These are phyloP conservation scores for Naganishia cerealis DNA, from an alignment of 1,284 basidiomycete species.

Conservation along the genomic window DNA sequence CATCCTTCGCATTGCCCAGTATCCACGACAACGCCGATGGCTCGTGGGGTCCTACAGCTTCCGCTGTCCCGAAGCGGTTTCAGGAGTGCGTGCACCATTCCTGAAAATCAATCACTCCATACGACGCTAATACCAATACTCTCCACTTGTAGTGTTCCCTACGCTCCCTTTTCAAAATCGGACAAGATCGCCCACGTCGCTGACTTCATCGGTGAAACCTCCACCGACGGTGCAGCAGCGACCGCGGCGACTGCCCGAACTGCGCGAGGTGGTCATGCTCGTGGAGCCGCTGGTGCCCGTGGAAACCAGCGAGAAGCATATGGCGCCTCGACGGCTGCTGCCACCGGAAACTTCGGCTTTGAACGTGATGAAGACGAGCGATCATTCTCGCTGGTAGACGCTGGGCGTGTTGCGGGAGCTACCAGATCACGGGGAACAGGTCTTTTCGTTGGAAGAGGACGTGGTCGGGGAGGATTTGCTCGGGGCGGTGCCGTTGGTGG, in stretches of 20 bases:
- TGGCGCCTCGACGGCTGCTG: constrained; percentile 61
- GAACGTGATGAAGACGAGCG: constrained; percentile 99
- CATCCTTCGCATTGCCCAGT: constrained; percentile 50
- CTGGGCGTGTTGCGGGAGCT: constrained; percentile 46
- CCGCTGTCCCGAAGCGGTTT: constrained; percentile 51
- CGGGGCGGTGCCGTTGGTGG: constrained; percentile 35
- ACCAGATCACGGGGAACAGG: constrained; percentile 50
- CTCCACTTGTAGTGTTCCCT: constrained; percentile 66
- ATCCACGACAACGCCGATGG: constrained; percentile 55
- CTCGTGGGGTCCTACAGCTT: constrained; percentile 54
- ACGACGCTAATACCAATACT: constrained; percentile 3
- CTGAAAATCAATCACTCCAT: not conserved
- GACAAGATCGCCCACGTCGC: constrained; percentile 97
- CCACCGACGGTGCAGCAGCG: constrained; percentile 57
- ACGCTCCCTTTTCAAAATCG: constrained; percentile 95
- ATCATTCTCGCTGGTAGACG: constrained; percentile 94
- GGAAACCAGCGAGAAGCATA: constrained; percentile 54
- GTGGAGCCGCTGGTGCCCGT: constrained; percentile 54
- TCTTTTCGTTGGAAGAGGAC: constrained; percentile 55
- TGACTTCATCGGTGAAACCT: constrained; percentile 79
- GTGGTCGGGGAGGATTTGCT: constrained; percentile 65
- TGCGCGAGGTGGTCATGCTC: constrained; percentile 56
- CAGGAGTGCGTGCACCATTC: constrained; percentile 48
- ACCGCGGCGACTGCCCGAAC: constrained; percentile 59
- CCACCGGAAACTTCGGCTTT: constrained; percentile 89